Percentiles rank a stretch among this genome's conserved stretches.
phyloP scores from a whole-genome alignment of 2,329 filamentous ascomycete species.

The Sporothrix brasiliensis region DNA sequence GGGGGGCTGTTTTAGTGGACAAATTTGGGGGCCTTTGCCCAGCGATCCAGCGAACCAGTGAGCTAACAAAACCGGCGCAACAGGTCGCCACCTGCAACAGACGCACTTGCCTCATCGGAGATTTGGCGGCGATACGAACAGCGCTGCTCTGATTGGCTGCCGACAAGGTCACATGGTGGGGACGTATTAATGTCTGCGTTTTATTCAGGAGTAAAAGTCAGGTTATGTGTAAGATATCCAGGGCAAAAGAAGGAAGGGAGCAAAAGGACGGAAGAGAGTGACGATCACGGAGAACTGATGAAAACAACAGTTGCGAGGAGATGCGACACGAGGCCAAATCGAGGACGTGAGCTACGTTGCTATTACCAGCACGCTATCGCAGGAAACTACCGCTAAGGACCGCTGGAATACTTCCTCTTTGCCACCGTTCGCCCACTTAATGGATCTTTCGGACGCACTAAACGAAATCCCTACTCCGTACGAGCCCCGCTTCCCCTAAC shows the following conservation, averaged over 20 bases:
- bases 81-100: neutral
- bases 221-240: neutral
- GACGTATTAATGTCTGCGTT: conserved; percentile 2
- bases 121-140: neutral
- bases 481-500: no score
- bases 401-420: neutral
- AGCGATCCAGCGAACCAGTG: no score
- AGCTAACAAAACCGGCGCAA: no score
- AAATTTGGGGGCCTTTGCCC: neutral
- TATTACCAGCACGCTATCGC: conserved; percentile 7
- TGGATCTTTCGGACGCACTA: no score
- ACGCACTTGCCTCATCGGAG: neutral
- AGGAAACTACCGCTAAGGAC: neutral
- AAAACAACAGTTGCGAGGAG: neutral
- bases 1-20: neutral
- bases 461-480: no score
- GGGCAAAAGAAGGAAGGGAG: no score
- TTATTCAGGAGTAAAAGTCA: neutral
- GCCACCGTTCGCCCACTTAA: conserved; percentile 12
- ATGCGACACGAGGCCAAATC: neutral
- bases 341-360: conserved; percentile 17
- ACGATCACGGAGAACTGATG: no score
- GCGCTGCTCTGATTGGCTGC: neutral
- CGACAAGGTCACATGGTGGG: conserved; percentile 6
- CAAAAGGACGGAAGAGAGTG: neutral